phyloP scores from a whole-genome alignment of 2,329 filamentous ascomycete species.

The Zarea fungicola region DNA sequence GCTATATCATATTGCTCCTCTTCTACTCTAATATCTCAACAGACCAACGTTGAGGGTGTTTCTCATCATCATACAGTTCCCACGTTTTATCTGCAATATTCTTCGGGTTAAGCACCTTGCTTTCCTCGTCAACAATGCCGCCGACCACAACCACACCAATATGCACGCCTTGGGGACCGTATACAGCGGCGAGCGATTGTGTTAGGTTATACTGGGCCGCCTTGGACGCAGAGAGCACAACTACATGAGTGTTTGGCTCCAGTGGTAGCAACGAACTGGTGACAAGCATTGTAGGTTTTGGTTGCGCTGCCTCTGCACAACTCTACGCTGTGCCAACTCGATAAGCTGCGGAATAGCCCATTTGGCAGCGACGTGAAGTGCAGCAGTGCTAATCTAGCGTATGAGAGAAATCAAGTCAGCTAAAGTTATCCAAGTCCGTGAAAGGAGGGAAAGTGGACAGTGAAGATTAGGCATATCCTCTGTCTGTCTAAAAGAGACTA shows the following conservation, averaged over 20 bases:
- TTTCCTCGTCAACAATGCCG: slow-evolving; percentile 24
- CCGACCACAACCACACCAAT: slow-evolving; percentile 41
- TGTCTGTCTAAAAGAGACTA: background rate
- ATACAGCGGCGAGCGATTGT: slow-evolving; percentile 37
- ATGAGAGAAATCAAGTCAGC: background rate
- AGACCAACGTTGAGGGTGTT: slow-evolving; percentile 3
- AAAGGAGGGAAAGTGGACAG: background rate
- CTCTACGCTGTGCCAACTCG: too few relatives aligned
- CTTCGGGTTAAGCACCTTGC: slow-evolving; percentile 14
- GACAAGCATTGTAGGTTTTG: slow-evolving; percentile 43
- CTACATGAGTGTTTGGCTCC: slow-evolving; percentile 40
- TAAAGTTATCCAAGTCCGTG: background rate
- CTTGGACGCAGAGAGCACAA: slow-evolving; percentile 46
- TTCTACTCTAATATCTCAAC: slow-evolving; percentile 1
- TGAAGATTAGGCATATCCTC: too few relatives aligned
- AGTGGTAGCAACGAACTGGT: slow-evolving; percentile 43
- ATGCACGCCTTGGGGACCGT: slow-evolving; percentile 35
- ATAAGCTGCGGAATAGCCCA: slow-evolving; percentile 40
- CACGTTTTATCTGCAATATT: slow-evolving; percentile 17
- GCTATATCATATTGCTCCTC: too few relatives aligned
- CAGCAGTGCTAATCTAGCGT: slow-evolving; percentile 38
- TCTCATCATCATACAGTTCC: slow-evolving; percentile 16
- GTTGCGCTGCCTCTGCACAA: slow-evolving; percentile 24
- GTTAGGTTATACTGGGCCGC: slow-evolving; percentile 47
- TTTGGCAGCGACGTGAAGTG: slow-evolving; percentile 42